Conservation (phyloP, 1,139 yeast species). For the Zygoascus meyerae region DNA sequence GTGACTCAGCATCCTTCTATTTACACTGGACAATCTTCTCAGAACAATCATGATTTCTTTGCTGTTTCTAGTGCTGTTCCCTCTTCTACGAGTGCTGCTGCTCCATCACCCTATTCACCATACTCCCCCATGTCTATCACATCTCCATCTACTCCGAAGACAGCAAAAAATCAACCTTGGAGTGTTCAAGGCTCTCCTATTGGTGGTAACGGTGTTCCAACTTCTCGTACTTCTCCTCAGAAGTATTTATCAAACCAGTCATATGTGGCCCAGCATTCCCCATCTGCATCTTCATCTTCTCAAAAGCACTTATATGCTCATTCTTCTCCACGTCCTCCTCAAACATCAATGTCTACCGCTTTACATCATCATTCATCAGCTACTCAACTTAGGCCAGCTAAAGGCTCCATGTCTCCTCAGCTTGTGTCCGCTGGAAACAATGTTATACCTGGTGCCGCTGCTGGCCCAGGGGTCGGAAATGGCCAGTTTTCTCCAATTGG, state of each 20-base stretch:
- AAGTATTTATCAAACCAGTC: background rate
- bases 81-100: background rate
- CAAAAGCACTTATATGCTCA: slow-evolving; percentile 10
- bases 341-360: slow-evolving; percentile 5
- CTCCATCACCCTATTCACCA: slow-evolving; percentile 8
- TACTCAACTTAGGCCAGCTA: slow-evolving; percentile 7
- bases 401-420: slow-evolving; percentile 5
- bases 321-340: slow-evolving; percentile 13
- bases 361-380: slow-evolving; percentile 7
- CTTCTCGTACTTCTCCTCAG: background rate
- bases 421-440: background rate
- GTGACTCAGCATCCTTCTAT: background rate
- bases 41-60: background rate
- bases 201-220: background rate
- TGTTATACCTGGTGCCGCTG: background rate
- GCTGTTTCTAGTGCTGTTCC: background rate
- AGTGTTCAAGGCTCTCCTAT: slow-evolving; percentile 5
- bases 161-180: background rate
- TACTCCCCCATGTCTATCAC: slow-evolving; percentile 10
- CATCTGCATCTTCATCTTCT: slow-evolving; percentile 8
- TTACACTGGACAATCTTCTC: background rate
- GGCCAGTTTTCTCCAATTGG: slow-evolving; percentile 1
- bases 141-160: slow-evolving; percentile 7
- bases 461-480: background rate
- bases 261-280: background rate